A percentile compares a stretch with the other conserved stretches of the same genome.
phyloP scores from a whole-genome alignment of 495 filamentous ascomycete species.

The Aspergillus panamensis region DNA sequence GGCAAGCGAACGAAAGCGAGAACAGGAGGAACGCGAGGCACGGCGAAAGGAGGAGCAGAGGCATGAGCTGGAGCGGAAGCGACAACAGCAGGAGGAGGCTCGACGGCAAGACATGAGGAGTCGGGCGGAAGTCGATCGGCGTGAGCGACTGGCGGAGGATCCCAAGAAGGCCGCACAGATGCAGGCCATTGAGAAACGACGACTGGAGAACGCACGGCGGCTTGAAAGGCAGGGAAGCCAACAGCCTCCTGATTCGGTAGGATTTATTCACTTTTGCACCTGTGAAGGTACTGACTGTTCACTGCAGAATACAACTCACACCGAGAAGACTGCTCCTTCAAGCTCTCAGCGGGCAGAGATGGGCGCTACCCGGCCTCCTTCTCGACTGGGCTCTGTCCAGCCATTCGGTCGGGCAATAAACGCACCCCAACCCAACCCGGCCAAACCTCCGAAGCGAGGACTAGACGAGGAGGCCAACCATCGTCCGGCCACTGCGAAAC shows the following conservation, averaged over 20 bases:
- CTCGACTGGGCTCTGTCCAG: conserved; percentile 52
- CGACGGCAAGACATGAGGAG: conserved; percentile 47
- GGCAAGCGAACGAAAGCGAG: conserved; percentile 70
- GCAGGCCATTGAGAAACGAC: conserved; percentile 64
- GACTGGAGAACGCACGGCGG: conserved; percentile 61
- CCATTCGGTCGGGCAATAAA: conserved; percentile 47
- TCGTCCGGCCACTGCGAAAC: conserved; percentile 40
- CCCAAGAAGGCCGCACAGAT: conserved; percentile 65
- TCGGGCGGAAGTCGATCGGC: conserved; percentile 45
- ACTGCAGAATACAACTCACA: conserved; percentile 16
- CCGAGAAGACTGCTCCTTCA: conserved; percentile 33
- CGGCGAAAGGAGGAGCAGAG: conserved; percentile 78
- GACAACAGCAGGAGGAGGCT: conserved; percentile 50
- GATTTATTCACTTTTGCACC: conserved; percentile 1
- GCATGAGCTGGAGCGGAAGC: conserved; percentile 71
- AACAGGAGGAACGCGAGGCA: conserved; percentile 70
- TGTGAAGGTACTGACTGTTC: background rate
- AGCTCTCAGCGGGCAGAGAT: conserved; percentile 46
- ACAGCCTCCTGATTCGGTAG: conserved; percentile 43
- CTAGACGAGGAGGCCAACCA: conserved; percentile 51
- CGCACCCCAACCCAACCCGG: conserved; percentile 55
- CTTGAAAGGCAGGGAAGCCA: conserved; percentile 52
- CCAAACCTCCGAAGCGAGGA: conserved; percentile 62
- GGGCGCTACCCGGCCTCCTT: conserved; percentile 48
- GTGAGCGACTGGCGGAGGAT: conserved; percentile 51